These are phyloP conservation scores for Zygosaccharomyces pseudobailii DNA, from an alignment of 1,139 yeast species.

Conservation along the genomic window DNA sequence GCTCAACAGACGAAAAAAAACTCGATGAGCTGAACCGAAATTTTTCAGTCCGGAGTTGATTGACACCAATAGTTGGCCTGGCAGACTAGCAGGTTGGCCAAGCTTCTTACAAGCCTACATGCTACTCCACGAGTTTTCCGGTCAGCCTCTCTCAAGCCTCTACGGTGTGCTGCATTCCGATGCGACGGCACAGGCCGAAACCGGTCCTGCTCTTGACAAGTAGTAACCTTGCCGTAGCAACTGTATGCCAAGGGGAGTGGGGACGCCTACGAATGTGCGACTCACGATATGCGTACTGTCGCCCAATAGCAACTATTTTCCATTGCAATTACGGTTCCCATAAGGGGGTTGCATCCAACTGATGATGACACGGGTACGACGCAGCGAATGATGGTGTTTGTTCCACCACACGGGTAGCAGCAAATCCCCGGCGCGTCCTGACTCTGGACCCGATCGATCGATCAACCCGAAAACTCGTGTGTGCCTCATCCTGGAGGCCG, in stretches of 20 bases:
- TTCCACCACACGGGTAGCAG: background rate
- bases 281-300: background rate
- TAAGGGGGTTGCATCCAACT: background rate
- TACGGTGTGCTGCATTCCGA: background rate
- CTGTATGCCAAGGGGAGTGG: background rate
- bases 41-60: background rate
- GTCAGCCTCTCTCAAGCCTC: background rate
- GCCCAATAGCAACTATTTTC: background rate
- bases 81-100: background rate
- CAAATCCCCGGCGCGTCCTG: background rate
- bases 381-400: background rate
- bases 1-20: background rate
- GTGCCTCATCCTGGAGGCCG: background rate
- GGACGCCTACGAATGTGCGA: background rate
- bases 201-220: background rate
- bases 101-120: background rate
- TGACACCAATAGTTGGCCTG: background rate
- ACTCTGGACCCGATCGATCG: background rate
- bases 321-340: background rate
- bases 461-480: background rate
- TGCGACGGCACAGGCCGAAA: background rate
- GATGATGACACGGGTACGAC: background rate
- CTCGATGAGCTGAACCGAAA: slow-evolving; percentile 3
- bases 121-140: background rate
- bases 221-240: slow-evolving; percentile 3